Base-by-base conservation (phyloP, 192 early-diverging fungal species). In the Mortierella alpina region DNA sequence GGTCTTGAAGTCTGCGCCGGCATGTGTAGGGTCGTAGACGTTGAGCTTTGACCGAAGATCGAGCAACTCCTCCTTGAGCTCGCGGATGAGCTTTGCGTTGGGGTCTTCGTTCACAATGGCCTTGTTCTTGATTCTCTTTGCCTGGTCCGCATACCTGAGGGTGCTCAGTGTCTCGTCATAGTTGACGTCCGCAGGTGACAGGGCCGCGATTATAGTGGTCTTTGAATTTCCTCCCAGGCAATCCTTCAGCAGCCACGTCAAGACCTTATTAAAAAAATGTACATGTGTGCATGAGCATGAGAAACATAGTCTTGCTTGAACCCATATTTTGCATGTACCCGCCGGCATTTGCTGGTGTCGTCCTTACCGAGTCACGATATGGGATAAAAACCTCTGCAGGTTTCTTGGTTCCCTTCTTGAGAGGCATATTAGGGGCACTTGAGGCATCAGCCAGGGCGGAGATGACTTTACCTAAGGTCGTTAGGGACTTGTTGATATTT, bases 401-500 rank as follows among this genome's bases (percentile, higher is more conserved):
- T 53, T 88, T 86, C 49, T 75, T 84, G 5, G 40, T 14, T 14
- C 66, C 49, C 31, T 71, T 76, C 48, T 85, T 86, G 57, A 83
- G 82, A 7, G 66, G 66, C 31, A 11, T 14, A n/a, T 59, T 22
- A 0, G 67, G n/a, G 13, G 66, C 40, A 39, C 75, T 79, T 22
- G 89, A 88, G 51, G 89, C 88, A 62, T 93, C 95, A 18, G 95
- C 94, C 46, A 98, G 83, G 20, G 92, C 93, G 6, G 94, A 93
- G 45, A 98, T 98, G 49, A 98, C 97, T 73, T 98, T 98, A 7
- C 97, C 97, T 42, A 98, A 84, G 0, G 95, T 93, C 0, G 95
- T 95, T 39, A 98, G 82, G 12, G 94, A 95, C 73, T 94, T 93
- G 85, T 98, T 98, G 87, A 98, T 98, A 55, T 95, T 96, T 13